Base-by-base conservation (phyloP, 2,329 filamentous ascomycete species). In the Fonsecaea multimorphosa region DNA sequence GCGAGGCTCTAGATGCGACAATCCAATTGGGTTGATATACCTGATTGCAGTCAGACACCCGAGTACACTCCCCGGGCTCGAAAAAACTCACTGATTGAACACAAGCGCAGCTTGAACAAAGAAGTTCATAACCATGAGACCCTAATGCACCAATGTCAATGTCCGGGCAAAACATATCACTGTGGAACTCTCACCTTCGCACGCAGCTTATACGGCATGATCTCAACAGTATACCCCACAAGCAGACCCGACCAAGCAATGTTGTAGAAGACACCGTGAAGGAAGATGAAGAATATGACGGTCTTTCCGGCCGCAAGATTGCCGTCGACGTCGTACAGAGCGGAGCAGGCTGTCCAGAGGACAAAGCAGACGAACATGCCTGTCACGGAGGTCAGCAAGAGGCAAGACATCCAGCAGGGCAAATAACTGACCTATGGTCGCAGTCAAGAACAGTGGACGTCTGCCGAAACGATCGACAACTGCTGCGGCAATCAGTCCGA, bases 391-490 rank as follows among this genome's bases (percentile, higher is more conserved):
- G 75, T 66, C 2, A 83, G 69, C 14, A 14, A 3, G 8, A 55
- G 16, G 9, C 27, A 27, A 8, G 11, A 27, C 1, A 24, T 16
- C 2, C 2, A 29, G 31, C 7, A 6, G 19, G 24, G 9, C 11
- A 44, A 2, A 29, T 3, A 57, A n/a, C 54, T 52, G 29, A 63
- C 61, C 73, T 40, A 71, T 69, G 7, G 77, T 80, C 11, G 77
- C 73, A 31, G 74, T 63, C 14, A 87, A 75, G 79, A 87, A 87
- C 65, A 85, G 81, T 11, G 85, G 81, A 38, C 86, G 83, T 56
- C 86, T 81, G 66, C 85, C 85, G 67, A 86, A 76, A 57, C 78
- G 78, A 74, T 87, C 85, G 67, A 86, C 81, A 3, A 86, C 78
- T 71, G 85, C 76, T 52, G 85, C 86, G 22, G 84, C 85, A 11